A percentile compares a stretch with the other conserved stretches of the same genome.
These are phyloP conservation scores for Camelina hispida DNA, from an alignment of 345 rosid species.

Conservation along the genomic window DNA sequence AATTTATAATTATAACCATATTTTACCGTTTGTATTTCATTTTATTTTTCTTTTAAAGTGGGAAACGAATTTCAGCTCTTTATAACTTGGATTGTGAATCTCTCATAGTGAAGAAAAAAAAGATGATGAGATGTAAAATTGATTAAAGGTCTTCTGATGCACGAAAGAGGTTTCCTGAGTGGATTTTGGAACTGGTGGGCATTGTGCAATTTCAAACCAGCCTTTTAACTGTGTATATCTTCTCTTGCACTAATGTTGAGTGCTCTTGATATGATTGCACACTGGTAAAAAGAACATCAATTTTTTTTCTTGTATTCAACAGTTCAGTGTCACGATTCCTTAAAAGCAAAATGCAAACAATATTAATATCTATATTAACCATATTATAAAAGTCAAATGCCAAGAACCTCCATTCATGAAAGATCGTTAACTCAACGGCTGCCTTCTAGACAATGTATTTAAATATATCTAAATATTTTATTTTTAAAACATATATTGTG, in stretches of 20 bases:
- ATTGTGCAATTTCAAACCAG: slow-evolving; percentile 25
- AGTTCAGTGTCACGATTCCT: slow-evolving; percentile 9
- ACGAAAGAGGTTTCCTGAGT: slow-evolving; percentile 33
- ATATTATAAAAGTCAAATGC: no score
- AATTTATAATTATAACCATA: no score
- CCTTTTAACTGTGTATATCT: slow-evolving; percentile 32
- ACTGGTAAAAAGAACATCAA: background rate
- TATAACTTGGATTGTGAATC: slow-evolving; percentile 25
- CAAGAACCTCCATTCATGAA: no score
- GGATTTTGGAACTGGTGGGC: slow-evolving; percentile 35
- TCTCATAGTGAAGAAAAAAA: slow-evolving; percentile 31
- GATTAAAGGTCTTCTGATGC: slow-evolving; percentile 35
- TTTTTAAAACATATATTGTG: no score
- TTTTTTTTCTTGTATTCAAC: background rate
- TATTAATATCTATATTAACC: no score
- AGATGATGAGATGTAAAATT: slow-evolving; percentile 18
- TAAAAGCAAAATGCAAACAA: no score
- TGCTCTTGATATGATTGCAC: slow-evolving; percentile 40
- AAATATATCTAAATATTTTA: no score
- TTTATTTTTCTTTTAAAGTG: no score
- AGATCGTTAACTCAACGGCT: no score
- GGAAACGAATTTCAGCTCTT: background rate
- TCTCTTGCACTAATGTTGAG: slow-evolving; percentile 38
- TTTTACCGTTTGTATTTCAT: background rate
- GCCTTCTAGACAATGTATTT: no score